Percentiles rank a stretch among this genome's conserved stretches.
These are phyloP conservation scores for Elongisporangium undulatum DNA, from an alignment of 352 stramenopile species.

Conservation along the genomic window DNA sequence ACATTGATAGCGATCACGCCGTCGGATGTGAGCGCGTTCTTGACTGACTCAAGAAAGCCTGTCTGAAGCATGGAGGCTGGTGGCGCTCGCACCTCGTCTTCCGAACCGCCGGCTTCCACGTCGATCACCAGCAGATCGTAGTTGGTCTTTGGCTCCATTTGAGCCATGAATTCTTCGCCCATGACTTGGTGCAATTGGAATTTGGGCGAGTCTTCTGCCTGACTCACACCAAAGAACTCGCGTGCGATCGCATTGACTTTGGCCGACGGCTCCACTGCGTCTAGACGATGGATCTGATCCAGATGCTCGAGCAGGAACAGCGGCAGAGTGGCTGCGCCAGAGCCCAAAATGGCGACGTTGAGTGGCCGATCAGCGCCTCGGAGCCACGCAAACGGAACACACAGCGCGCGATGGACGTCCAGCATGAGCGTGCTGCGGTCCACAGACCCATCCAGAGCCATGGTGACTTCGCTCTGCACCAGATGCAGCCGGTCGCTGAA, in stretches of 20 bases:
- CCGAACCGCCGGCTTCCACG: constrained; percentile 48
- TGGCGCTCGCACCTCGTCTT: constrained; percentile 32
- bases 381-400: constrained; percentile 31
- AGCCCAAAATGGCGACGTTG: constrained; percentile 40
- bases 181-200: constrained; percentile 34
- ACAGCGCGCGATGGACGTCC: constrained; percentile 66
- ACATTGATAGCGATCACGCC: constrained; percentile 59
- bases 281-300: constrained; percentile 22
- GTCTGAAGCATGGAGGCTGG: constrained; percentile 31
- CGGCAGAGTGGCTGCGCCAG: constrained; percentile 49
- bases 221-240: constrained; percentile 37
- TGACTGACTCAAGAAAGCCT: constrained; percentile 24
- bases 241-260: constrained; percentile 38
- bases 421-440: constrained; percentile 46
- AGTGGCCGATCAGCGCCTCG: constrained; percentile 4
- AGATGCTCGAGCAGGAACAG: constrained; percentile 47
- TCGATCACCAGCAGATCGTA: constrained; percentile 59
- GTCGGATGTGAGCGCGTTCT: constrained; percentile 17
- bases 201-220: constrained; percentile 11
- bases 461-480: constrained; percentile 63
- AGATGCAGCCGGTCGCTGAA: constrained; percentile 72
- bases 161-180: constrained; percentile 37
- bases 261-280: constrained; percentile 54
- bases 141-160: constrained; percentile 5
- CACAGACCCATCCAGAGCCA: constrained; percentile 18